These are phyloP conservation scores for Nemania serpens DNA, from an alignment of 2,329 filamentous ascomycete species.

Conservation along the genomic window DNA sequence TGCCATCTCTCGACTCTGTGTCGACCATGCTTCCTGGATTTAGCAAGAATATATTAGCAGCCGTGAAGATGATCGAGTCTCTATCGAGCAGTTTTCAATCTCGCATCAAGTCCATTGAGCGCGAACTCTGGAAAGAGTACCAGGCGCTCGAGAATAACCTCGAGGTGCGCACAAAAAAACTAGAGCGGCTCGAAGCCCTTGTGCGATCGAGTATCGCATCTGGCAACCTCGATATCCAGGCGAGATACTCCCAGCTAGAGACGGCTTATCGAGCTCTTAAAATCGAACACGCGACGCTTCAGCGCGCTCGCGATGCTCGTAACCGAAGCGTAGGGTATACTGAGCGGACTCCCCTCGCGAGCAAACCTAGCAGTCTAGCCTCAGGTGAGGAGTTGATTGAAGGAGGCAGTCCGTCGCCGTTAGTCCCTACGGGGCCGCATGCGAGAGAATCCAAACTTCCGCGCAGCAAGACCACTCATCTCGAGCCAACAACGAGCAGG, in stretches of 20 bases:
- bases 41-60: constrained; percentile 84
- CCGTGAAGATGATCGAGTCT: constrained; percentile 84
- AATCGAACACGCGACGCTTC: constrained; percentile 71
- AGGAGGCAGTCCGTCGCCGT: constrained; percentile 57
- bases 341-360: constrained; percentile 43
- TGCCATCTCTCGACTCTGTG: constrained; percentile 85
- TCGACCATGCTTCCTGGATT: constrained; percentile 85
- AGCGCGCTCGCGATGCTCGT: constrained; percentile 64
- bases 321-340: constrained; percentile 44
- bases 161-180: constrained; percentile 77
- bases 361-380: constrained; percentile 46
- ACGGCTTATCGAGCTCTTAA: constrained; percentile 67
- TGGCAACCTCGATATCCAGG: constrained; percentile 50
- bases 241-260: constrained; percentile 59
- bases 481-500: constrained; percentile 37
- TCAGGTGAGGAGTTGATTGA: constrained; percentile 42
- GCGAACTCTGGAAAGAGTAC: constrained; percentile 89
- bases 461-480: constrained; percentile 46
- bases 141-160: constrained; percentile 81
- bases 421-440: constrained; percentile 57
- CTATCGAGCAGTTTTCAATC: constrained; percentile 78
- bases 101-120: constrained; percentile 83
- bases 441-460: constrained; percentile 38
- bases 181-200: constrained; percentile 83
- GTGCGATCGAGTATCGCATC: constrained; percentile 67